Evolutionary conservation across 2,329 filamentous ascomycete species (phyloP).

Genomic region (Fusarium sacchari): DNA sequence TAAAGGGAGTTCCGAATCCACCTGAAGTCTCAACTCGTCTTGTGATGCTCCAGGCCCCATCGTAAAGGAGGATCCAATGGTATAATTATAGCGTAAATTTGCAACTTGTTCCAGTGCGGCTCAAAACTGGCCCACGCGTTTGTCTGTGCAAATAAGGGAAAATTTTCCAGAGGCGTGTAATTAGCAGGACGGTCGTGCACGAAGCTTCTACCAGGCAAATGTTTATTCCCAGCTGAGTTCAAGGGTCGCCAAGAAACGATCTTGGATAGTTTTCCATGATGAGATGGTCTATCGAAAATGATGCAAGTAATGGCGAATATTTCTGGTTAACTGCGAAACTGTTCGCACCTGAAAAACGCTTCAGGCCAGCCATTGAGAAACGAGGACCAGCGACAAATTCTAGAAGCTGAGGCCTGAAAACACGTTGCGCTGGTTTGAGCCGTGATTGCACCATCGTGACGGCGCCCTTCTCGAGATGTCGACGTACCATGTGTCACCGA

Average conservation of each 20-base stretch:
- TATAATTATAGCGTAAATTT: slow-evolving; percentile 45
- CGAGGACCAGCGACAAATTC: slow-evolving; percentile 1
- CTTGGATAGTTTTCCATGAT: slow-evolving; percentile 2
- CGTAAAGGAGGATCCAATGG: slow-evolving; percentile 37
- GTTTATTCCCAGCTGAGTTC: slow-evolving; percentile 9
- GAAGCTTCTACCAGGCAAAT: not conserved
- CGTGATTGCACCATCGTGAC: slow-evolving; percentile 37
- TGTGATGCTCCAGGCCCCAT: slow-evolving; percentile 38
- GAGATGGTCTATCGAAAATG: slow-evolving; percentile 9
- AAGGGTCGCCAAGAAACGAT: slow-evolving; percentile 26
- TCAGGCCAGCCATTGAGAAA: slow-evolving; percentile 8
- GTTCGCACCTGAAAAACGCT: not conserved
- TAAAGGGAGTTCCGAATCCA: slow-evolving; percentile 28
- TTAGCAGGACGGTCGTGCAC: slow-evolving; percentile 19
- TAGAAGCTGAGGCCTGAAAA: slow-evolving; percentile 1
- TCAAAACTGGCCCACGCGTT: slow-evolving; percentile 32
- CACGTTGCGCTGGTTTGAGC: slow-evolving; percentile 35
- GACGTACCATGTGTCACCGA: slow-evolving; percentile 15
- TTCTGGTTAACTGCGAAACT: not conserved
- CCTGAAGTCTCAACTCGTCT: slow-evolving; percentile 34
- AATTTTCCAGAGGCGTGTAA: slow-evolving; percentile 21
- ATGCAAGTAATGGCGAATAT: slow-evolving; percentile 26
- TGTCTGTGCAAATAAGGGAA: slow-evolving; percentile 14
- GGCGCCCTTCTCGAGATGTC: slow-evolving; percentile 12
- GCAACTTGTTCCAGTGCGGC: slow-evolving; percentile 40